A percentile compares a stretch with the other conserved stretches of the same genome.
These are phyloP conservation scores for Xylariaceae sp. DNA, from an alignment of 2,329 filamentous ascomycete genomes.

Conservation along the genomic window DNA sequence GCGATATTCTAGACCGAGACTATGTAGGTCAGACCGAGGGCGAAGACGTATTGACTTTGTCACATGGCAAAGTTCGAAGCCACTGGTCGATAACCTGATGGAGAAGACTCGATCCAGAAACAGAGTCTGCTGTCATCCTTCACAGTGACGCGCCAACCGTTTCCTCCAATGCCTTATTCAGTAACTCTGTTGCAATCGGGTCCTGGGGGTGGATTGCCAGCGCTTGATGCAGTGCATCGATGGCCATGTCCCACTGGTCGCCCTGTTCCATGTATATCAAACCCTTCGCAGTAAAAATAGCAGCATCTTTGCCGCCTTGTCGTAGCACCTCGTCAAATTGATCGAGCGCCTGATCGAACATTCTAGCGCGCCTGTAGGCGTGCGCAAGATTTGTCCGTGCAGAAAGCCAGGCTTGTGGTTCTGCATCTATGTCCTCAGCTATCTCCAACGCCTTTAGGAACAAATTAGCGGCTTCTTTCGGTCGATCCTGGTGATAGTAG, in stretches of 20 bases:
- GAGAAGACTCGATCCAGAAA: background rate
- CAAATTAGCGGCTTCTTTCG: slow-evolving; percentile 67
- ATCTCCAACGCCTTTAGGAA: slow-evolving; percentile 75
- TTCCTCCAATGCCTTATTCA: slow-evolving; percentile 66
- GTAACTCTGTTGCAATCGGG: slow-evolving; percentile 71
- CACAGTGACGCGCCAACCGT: slow-evolving; percentile 39
- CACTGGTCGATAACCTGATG: background rate
- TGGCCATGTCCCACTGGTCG: slow-evolving; percentile 65
- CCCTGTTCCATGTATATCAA: slow-evolving; percentile 74
- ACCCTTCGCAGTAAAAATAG: slow-evolving; percentile 76
- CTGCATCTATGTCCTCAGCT: slow-evolving; percentile 74
- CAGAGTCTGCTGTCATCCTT: background rate
- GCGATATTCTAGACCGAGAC: no score
- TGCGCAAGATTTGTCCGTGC: slow-evolving; percentile 87
- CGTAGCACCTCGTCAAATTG: slow-evolving; percentile 86
- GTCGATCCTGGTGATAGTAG: slow-evolving; percentile 83
- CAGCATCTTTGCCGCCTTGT: slow-evolving; percentile 71
- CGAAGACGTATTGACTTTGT: background rate
- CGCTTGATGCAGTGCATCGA: slow-evolving; percentile 77
- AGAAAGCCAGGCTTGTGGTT: slow-evolving; percentile 75
- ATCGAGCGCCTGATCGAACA: slow-evolving; percentile 64
- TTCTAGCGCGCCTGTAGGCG: slow-evolving; percentile 67
- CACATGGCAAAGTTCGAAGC: background rate
- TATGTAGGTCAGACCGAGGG: no score
- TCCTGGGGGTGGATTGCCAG: slow-evolving; percentile 75